phyloP scores from a whole-genome alignment of 768 basidiomycete species.

The Boletus rubropictus region DNA sequence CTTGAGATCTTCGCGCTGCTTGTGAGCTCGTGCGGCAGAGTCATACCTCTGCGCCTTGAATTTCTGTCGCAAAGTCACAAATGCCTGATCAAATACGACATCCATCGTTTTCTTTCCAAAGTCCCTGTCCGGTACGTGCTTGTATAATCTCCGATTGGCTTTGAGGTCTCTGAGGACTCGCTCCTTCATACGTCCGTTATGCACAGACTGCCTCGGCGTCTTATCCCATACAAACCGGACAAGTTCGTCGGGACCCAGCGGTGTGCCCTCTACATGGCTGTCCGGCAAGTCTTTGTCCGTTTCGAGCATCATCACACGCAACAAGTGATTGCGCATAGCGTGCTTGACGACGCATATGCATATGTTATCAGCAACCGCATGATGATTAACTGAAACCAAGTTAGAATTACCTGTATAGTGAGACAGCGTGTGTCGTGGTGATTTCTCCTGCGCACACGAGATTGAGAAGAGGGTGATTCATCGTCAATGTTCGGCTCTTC shows the following conservation, averaged over 20 bases:
- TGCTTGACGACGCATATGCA: conserved; percentile 37
- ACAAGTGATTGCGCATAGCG: conserved; percentile 64
- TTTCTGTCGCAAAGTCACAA: conserved; percentile 62
- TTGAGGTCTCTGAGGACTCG: conserved; percentile 58
- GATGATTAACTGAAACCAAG: not conserved
- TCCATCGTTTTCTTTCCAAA: conserved; percentile 60
- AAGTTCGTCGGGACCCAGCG: conserved; percentile 43
- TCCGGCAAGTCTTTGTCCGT: conserved; percentile 56
- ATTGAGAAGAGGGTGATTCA: conserved; percentile 28
- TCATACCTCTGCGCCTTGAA: conserved; percentile 56
- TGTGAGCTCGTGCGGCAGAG: conserved; percentile 37
- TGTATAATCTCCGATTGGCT: conserved; percentile 50
- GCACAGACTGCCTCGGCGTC: conserved; percentile 67
- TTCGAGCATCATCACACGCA: conserved; percentile 51
- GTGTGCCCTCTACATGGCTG: conserved; percentile 51
- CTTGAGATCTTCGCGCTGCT: conserved; percentile 55
- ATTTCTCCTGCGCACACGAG: conserved; percentile 42
- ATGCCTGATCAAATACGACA: conserved; percentile 63
- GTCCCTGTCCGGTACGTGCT: conserved; percentile 58
- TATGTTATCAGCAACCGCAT: conserved; percentile 3
- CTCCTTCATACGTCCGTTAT: conserved; percentile 67
- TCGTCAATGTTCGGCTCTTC: conserved; percentile 34
- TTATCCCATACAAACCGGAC: conserved; percentile 79
- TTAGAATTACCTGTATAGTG: conserved; percentile 54
- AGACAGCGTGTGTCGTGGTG: conserved; percentile 62